Percentiles rank a stretch among this genome's conserved stretches.
Conservation (phyloP, 441 rosid species). For the Adansonia grandidieri region DNA sequence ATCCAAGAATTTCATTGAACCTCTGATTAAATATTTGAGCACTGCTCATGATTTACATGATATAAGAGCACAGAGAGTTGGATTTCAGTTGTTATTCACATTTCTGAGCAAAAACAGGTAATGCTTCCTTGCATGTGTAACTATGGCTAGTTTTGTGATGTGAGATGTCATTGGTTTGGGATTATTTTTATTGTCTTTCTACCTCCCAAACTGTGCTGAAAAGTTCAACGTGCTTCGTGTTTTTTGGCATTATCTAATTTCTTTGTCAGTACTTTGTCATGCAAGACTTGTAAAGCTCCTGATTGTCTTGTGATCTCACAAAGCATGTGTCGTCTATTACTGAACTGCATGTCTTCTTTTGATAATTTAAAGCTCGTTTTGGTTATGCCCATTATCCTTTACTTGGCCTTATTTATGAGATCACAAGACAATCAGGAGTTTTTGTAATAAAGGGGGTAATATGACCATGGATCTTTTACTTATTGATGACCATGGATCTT, state of each 20-base stretch:
- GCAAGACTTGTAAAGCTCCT: background rate
- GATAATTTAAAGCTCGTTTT: background rate
- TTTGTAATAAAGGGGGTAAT: no score
- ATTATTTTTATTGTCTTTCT: background rate
- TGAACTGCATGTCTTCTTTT: background rate
- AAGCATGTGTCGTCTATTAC: background rate
- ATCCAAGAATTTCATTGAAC: conserved; percentile 52
- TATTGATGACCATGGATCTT: background rate
- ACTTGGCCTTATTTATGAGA: no score
- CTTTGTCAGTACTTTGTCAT: background rate
- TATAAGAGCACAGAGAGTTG: conserved; percentile 51
- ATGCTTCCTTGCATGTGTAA: conserved; percentile 9
- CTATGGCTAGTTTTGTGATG: background rate
- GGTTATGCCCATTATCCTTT: background rate
- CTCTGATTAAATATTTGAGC: conserved; percentile 55
- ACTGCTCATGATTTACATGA: conserved; percentile 55
- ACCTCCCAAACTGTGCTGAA: background rate
- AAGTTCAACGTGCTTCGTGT: background rate
- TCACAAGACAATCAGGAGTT: no score
- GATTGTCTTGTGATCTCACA: background rate
- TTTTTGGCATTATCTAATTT: background rate
- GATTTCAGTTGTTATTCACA: conserved; percentile 51
- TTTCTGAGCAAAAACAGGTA: conserved; percentile 60
- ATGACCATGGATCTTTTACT: background rate
- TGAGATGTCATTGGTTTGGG: background rate